phyloP scores from a whole-genome alignment of 2,329 filamentous ascomycete genomes.

The Aspergillus versicolor region DNA sequence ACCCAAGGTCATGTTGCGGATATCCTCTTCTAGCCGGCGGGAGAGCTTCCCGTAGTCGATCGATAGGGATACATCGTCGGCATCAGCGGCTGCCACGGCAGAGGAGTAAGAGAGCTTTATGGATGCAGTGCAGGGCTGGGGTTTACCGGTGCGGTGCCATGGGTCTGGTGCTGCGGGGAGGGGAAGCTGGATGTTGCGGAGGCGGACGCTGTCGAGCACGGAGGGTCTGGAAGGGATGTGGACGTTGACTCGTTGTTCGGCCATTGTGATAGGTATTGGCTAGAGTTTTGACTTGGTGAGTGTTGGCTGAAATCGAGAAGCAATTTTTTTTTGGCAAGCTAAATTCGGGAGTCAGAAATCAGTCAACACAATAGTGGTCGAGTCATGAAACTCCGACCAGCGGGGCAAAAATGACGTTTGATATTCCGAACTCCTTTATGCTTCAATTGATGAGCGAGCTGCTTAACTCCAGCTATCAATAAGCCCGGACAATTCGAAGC shows the following conservation, averaged over 20 bases:
- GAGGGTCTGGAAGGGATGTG: conserved; percentile 32
- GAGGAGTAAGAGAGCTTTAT: conserved; percentile 45
- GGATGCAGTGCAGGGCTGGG: conserved; percentile 46
- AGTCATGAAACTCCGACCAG: neutral
- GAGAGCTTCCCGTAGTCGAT: conserved; percentile 51
- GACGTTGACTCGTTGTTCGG: conserved; percentile 25
- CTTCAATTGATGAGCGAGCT: no score
- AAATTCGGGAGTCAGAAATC: neutral
- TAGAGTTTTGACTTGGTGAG: neutral
- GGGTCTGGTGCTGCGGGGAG: conserved; percentile 45
- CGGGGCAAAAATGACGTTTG: no score
- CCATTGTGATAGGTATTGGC: conserved; percentile 18
- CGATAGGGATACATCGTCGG: conserved; percentile 46
- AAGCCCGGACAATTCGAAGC: neutral
- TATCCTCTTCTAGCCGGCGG: conserved; percentile 38
- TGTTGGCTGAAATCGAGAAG: neutral
- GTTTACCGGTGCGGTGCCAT: conserved; percentile 46
- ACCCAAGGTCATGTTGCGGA: conserved; percentile 27
- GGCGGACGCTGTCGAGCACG: conserved; percentile 39
- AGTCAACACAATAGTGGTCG: neutral
- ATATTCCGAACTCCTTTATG: no score
- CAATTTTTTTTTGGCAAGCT: neutral
- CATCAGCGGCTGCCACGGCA: conserved; percentile 40
- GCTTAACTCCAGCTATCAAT: neutral
- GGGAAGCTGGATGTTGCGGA: conserved; percentile 46